A percentile compares a stretch with the other conserved stretches of the same genome.
phyloP scores from a whole-genome alignment of 805 yeast species.

The Danielozyma ontarioensis region DNA sequence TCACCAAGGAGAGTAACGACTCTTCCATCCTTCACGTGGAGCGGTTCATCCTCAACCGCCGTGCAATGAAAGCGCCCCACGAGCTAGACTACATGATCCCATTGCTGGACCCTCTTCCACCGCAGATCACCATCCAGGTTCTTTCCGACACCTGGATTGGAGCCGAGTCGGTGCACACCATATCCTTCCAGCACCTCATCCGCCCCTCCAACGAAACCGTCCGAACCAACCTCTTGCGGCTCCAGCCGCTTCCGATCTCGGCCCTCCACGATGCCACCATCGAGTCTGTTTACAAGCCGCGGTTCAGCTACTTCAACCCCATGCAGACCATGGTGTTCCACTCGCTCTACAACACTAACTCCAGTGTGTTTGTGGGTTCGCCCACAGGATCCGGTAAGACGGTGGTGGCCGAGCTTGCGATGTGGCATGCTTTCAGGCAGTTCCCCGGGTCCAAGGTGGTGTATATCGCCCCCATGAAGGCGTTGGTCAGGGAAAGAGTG shows the following conservation, averaged over 20 bases:
- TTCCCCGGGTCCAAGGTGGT: slow-evolving; percentile 78
- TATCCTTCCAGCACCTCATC: slow-evolving; percentile 86
- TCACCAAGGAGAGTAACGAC: slow-evolving; percentile 81
- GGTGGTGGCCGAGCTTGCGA: slow-evolving; percentile 92
- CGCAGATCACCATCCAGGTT: slow-evolving; percentile 76
- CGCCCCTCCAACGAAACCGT: slow-evolving; percentile 85
- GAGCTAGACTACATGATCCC: slow-evolving; percentile 93
- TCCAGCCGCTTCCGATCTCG: slow-evolving; percentile 81
- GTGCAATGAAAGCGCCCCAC: slow-evolving; percentile 50
- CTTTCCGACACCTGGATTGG: slow-evolving; percentile 90
- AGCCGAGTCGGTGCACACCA: slow-evolving; percentile 65
- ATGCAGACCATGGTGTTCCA: slow-evolving; percentile 98
- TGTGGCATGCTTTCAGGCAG: slow-evolving; percentile 90
- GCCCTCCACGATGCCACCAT: slow-evolving; percentile 68
- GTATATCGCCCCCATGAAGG: slow-evolving; percentile 88
- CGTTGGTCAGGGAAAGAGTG: slow-evolving; percentile 76
- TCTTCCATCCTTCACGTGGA: slow-evolving; percentile 77
- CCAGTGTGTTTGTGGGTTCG: slow-evolving; percentile 88
- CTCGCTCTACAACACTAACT: slow-evolving; percentile 71
- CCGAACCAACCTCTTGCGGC: slow-evolving; percentile 69
- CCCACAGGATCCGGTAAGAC: slow-evolving; percentile 99
- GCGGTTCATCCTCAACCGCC: slow-evolving; percentile 62
- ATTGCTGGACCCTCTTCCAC: slow-evolving; percentile 79
- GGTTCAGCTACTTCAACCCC: slow-evolving; percentile 88
- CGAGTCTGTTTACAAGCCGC: slow-evolving; percentile 61